Percentiles rank a stretch among this genome's conserved stretches.
phyloP scores from a whole-genome alignment of 2,329 filamentous ascomycete species.

The Epichloe sibirici region DNA sequence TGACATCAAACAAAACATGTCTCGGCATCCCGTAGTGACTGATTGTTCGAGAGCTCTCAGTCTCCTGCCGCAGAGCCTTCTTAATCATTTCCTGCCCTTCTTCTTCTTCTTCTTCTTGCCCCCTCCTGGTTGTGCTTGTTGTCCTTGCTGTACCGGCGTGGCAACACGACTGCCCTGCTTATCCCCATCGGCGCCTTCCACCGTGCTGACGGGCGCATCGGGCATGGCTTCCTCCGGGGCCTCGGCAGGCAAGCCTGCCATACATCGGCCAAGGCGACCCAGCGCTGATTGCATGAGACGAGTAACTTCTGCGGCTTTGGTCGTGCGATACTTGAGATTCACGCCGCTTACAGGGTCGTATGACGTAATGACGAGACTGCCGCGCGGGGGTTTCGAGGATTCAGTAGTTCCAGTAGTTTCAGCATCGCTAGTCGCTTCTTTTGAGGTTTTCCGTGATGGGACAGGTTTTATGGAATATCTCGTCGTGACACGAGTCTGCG shows the following conservation, averaged over 20 bases:
- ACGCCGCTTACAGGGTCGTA: conserved; percentile 74
- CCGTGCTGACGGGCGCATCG: conserved; percentile 20
- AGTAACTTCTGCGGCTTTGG: conserved; percentile 81
- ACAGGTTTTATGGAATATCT: conserved; percentile 65
- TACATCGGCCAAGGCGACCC: conserved; percentile 60
- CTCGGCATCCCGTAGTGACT: not conserved
- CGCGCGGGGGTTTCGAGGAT: conserved; percentile 40
- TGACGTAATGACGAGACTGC: conserved; percentile 73
- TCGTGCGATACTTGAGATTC: conserved; percentile 81
- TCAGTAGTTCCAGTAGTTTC: conserved; percentile 14
- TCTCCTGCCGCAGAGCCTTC: not conserved
- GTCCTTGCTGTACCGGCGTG: conserved; percentile 14
- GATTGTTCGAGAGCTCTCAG: not conserved
- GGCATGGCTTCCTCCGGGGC: conserved; percentile 29
- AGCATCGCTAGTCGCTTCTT: conserved; percentile 16
- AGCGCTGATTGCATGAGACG: conserved; percentile 61
- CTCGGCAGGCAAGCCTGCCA: conserved; percentile 41
- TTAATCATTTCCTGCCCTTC: conserved; percentile 50
- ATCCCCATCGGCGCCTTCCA: conserved; percentile 8
- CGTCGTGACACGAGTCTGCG: conserved; percentile 78
- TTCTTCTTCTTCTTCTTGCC: conserved; percentile 51
- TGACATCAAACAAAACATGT: not conserved
- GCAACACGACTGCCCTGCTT: conserved; percentile 20
- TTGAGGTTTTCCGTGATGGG: conserved; percentile 17
- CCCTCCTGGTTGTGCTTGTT: conserved; percentile 19